Conservation (phyloP, 257 asterid genomes). For the Primulina huaijiensis region DNA sequence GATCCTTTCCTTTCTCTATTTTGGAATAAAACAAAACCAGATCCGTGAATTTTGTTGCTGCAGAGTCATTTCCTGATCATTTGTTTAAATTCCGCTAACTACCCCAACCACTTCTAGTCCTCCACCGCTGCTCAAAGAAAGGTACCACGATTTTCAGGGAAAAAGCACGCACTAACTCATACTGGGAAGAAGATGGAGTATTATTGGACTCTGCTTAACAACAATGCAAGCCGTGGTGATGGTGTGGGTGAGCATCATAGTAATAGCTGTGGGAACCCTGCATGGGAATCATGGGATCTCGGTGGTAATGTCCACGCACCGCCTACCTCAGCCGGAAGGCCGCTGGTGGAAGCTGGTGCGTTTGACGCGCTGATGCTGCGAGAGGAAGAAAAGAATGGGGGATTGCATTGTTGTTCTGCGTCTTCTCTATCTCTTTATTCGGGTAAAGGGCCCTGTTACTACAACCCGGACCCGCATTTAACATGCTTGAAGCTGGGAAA, state of each 20-base stretch:
- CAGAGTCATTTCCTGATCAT: constrained; percentile 18
- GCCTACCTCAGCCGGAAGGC: background rate
- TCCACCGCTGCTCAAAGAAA: no score
- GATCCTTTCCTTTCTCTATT: background rate
- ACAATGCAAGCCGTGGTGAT: constrained; percentile 5
- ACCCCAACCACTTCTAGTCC: background rate
- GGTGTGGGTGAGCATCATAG: constrained; percentile 24
- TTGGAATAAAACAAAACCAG: constrained; percentile 20
- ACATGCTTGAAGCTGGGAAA: constrained; percentile 63
- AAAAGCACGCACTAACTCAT: no score
- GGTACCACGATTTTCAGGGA: no score
- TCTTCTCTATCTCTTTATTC: background rate
- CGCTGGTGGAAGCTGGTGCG: constrained; percentile 12
- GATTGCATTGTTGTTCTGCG: background rate
- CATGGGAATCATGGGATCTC: constrained; percentile 35
- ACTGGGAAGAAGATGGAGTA: constrained; percentile 38
- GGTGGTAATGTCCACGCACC: background rate
- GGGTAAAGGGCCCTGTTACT: constrained; percentile 3
- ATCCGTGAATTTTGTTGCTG: constrained; percentile 17
- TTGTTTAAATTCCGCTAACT: constrained; percentile 12
- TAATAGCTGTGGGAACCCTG: constrained; percentile 19
- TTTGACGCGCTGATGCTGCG: constrained; percentile 23
- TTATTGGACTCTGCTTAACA: constrained; percentile 37
- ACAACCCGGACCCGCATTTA: constrained; percentile 39
- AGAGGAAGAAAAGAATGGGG: constrained; percentile 2